phyloP scores from a whole-genome alignment of 495 filamentous ascomycete genomes.

The Chaetomium fimeti region DNA sequence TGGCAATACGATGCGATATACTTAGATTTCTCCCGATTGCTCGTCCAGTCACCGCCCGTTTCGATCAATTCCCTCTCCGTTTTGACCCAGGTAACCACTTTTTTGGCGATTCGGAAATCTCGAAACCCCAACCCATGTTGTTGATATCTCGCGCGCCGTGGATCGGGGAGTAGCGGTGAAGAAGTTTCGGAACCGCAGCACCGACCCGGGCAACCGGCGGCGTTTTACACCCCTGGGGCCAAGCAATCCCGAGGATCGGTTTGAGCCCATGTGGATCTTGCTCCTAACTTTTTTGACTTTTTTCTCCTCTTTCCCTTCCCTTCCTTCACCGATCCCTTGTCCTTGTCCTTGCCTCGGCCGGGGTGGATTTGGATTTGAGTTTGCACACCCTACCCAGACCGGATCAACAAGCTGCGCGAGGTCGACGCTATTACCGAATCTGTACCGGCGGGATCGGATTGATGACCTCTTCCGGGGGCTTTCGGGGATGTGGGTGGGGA shows the following conservation, averaged over 20 bases:
- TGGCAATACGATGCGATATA: neutral
- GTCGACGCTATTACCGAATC: neutral
- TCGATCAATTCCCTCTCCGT: neutral
- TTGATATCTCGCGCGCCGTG: neutral
- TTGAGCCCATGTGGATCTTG: constrained; percentile 13
- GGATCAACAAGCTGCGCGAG: neutral
- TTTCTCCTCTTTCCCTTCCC: constrained; percentile 10
- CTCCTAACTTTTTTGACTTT: constrained; percentile 4
- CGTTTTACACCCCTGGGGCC: constrained; percentile 25
- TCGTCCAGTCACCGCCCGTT: neutral
- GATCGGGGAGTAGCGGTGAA: constrained; percentile 25
- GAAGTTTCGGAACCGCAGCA: constrained; percentile 12
- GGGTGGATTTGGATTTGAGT: neutral
- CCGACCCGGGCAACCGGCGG: constrained; percentile 2
- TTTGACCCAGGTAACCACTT: neutral
- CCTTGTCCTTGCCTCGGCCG: neutral
- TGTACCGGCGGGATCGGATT: neutral
- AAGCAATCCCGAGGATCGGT: constrained; percentile 25
- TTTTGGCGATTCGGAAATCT: neutral
- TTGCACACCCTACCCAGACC: constrained; percentile 9
- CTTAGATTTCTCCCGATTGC: neutral
- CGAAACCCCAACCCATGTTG: neutral
- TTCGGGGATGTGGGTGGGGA: neutral
- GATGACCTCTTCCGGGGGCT: neutral
- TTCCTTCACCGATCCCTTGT: neutral